A percentile compares a stretch with the other conserved stretches of the same genome.
These are phyloP conservation scores for Barnettozyma salicaria DNA, from an alignment of 805 yeast species.

Conservation along the genomic window DNA sequence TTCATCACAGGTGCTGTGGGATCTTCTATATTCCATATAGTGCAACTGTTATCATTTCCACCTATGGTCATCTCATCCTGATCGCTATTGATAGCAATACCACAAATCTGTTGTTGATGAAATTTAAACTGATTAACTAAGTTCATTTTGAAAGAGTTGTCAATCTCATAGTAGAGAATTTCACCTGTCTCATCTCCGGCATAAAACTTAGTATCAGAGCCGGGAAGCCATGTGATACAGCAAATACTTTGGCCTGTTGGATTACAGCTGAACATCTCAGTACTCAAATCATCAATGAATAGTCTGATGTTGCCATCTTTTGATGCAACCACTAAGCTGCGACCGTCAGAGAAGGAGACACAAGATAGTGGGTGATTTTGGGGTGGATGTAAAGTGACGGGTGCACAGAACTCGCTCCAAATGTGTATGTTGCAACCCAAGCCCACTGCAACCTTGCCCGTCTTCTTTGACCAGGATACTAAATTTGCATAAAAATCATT, in stretches of 20 bases:
- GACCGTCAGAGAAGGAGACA: constrained; percentile 45
- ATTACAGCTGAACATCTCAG: constrained; percentile 18
- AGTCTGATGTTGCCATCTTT: constrained; percentile 47
- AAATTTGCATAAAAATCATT: constrained; percentile 77
- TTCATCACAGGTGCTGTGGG: constrained; percentile 36
- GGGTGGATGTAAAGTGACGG: constrained; percentile 37
- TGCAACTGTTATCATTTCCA: constrained; percentile 75
- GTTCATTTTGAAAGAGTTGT: constrained; percentile 16
- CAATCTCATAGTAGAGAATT: constrained; percentile 36
- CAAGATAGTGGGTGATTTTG: constrained; percentile 44
- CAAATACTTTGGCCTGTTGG: constrained; percentile 40
- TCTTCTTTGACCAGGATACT: constrained; percentile 59
- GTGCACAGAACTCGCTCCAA: constrained; percentile 53
- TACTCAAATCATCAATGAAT: constrained; percentile 32
- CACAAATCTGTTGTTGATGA: constrained; percentile 58
- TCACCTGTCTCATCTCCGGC: constrained; percentile 66
- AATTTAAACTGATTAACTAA: constrained; percentile 33
- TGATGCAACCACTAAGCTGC: constrained; percentile 51
- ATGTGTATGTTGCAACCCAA: constrained; percentile 50
- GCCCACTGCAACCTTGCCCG: constrained; percentile 59
- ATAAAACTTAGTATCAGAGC: constrained; percentile 34
- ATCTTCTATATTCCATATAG: constrained; percentile 63
- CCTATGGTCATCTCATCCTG: constrained; percentile 66
- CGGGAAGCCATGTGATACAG: constrained; percentile 55
- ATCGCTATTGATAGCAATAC: constrained; percentile 53